A percentile compares a stretch with the other conserved stretches of the same genome.
phyloP scores from a whole-genome alignment of 176 grass and related monocot species.

The Carex littledalei region DNA sequence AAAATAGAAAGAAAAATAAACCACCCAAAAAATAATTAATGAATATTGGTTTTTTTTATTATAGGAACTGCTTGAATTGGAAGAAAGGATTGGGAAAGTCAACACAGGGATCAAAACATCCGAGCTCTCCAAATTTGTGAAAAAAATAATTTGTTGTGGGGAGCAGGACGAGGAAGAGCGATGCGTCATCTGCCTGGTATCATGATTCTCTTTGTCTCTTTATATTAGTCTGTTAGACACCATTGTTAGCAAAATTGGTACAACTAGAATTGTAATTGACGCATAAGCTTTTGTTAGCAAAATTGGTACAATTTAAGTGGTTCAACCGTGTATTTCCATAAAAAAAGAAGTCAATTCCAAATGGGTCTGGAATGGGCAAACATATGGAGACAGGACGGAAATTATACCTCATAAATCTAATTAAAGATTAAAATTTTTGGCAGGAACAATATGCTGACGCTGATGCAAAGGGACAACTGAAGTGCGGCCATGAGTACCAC shows the following conservation, averaged over 20 bases:
- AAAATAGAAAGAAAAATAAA: too few species aligned
- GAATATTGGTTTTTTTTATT: background rate
- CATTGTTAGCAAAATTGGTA: background rate
- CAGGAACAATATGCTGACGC: background rate
- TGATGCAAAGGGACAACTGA: background rate
- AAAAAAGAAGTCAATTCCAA: background rate
- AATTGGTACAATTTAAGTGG: background rate
- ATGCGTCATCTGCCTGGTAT: background rate
- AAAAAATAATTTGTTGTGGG: background rate
- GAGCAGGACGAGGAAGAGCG: background rate
- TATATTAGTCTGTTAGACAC: background rate
- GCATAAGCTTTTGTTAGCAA: background rate
- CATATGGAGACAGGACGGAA: background rate
- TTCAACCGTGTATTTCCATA: background rate
- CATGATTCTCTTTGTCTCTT: background rate
- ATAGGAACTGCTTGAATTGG: background rate
- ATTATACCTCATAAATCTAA: too few species aligned
- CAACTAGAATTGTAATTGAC: background rate
- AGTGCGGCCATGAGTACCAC: background rate
- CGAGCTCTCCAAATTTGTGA: background rate
- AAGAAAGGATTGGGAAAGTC: background rate
- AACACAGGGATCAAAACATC: background rate
- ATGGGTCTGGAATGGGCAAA: background rate
- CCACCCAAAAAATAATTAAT: background rate
- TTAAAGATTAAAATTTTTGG: background rate